These are phyloP conservation scores for Podaxis sp. DNA, from an alignment of 768 basidiomycete genomes.

Conservation along the genomic window DNA sequence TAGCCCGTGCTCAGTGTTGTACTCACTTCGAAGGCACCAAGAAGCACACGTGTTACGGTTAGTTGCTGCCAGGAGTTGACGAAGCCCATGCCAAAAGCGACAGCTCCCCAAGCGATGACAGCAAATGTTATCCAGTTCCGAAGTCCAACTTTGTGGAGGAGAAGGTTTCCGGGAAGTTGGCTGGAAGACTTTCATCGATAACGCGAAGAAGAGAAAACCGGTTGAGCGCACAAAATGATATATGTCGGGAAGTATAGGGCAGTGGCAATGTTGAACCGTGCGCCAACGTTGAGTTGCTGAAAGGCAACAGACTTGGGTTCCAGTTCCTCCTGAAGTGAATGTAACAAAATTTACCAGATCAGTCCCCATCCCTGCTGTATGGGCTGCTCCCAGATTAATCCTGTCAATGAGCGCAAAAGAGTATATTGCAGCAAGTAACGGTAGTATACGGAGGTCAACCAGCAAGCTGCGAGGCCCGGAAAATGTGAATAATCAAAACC, in stretches of 20 bases:
- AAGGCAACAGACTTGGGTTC: too few species aligned
- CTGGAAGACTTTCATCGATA: conserved; percentile 18
- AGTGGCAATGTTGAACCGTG: conserved; percentile 26
- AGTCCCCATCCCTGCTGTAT: conserved; percentile 36
- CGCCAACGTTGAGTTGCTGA: conserved; percentile 24
- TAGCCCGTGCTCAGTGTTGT: neutral
- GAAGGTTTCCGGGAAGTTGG: conserved; percentile 32
- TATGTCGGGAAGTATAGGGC: conserved; percentile 30
- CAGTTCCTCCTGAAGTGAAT: neutral
- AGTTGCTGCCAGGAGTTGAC: conserved; percentile 29
- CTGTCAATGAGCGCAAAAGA: conserved; percentile 35
- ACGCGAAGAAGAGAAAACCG: neutral
- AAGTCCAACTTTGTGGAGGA: conserved; percentile 27
- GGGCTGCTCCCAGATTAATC: conserved; percentile 33
- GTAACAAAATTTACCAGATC: conserved; percentile 29
- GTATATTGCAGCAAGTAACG: conserved; percentile 34
- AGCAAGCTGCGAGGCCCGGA: conserved; percentile 24
- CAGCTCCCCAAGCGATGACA: conserved; percentile 30
- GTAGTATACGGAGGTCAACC: conserved; percentile 36
- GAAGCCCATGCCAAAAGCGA: conserved; percentile 34
- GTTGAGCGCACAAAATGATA: conserved; percentile 22
- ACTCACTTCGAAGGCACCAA: conserved; percentile 32
- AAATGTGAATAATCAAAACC: neutral
- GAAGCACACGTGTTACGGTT: conserved; percentile 27
- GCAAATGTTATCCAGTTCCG: conserved; percentile 29